These are phyloP conservation scores for Sporisorium sorghi DNA, from an alignment of 1,284 basidiomycete genomes.

Conservation along the genomic window DNA sequence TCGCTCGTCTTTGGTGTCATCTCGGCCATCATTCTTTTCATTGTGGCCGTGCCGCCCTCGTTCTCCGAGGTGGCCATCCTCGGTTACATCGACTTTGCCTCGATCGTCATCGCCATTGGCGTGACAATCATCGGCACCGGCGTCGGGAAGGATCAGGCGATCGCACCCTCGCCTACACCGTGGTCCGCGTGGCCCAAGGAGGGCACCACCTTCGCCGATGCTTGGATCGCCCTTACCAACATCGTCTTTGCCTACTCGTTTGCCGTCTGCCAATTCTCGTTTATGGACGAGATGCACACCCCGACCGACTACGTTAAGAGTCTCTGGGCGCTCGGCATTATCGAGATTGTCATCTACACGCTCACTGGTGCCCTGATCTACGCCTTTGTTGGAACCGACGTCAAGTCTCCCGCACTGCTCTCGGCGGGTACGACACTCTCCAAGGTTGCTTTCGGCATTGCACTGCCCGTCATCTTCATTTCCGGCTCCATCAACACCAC, in stretches of 20 bases:
- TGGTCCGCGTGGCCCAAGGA: conserved; percentile 58
- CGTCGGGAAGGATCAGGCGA: conserved; percentile 34
- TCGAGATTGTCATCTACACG: conserved; percentile 64
- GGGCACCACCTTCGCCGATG: conserved; percentile 52
- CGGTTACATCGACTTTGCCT: conserved; percentile 63
- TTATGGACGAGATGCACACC: conserved; percentile 63
- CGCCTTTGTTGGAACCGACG: conserved; percentile 55
- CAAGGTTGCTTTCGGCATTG: conserved; percentile 61
- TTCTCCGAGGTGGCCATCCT: conserved; percentile 62
- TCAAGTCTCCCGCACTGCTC: conserved; percentile 56
- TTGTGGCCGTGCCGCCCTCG: conserved; percentile 57
- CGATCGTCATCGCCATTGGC: conserved; percentile 59
- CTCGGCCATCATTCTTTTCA: conserved; percentile 60
- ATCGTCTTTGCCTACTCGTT: conserved; percentile 65
- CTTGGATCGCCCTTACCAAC: conserved; percentile 57
- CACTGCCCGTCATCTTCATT: conserved; percentile 63
- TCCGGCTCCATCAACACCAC: conserved; percentile 63
- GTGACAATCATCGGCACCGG: conserved; percentile 61
- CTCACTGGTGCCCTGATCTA: conserved; percentile 61
- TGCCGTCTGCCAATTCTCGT: conserved; percentile 59
- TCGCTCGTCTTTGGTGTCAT: conserved; percentile 58
- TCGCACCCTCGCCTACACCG: conserved; percentile 29
- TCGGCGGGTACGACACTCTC: conserved; percentile 51
- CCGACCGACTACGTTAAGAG: conserved; percentile 61
- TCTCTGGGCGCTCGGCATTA: conserved; percentile 54